Conservation (phyloP, 2,329 filamentous ascomycete genomes). For the Nannizziopsis barbatae region DNA sequence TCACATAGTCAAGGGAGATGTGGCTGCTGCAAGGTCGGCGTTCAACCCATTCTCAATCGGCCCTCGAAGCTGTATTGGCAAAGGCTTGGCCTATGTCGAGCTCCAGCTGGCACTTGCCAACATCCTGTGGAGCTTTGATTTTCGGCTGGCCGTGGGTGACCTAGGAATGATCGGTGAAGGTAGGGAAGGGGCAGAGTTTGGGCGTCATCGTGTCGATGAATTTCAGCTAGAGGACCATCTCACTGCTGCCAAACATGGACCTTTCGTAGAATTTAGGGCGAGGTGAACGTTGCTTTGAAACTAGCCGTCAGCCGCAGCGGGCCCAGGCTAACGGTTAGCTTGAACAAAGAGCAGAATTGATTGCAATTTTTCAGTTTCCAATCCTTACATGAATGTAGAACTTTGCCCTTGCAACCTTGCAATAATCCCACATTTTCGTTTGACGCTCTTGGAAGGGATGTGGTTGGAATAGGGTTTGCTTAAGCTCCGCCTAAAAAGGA, state of each 20-base stretch:
- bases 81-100: constrained; percentile 35
- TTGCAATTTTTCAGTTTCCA: too few relatives aligned
- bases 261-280: constrained; percentile 22
- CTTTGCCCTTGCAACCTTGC: too few relatives aligned
- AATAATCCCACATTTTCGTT: too few relatives aligned
- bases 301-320: background rate
- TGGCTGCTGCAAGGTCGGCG: constrained; percentile 37
- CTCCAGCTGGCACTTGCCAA: constrained; percentile 31
- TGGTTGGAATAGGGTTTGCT: too few relatives aligned
- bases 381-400: too few relatives aligned
- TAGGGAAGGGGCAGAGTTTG: constrained; percentile 1
- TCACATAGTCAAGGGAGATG: constrained; percentile 9
- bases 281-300: background rate
- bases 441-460: too few relatives aligned
- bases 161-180: background rate
- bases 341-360: background rate
- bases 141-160: constrained; percentile 13
- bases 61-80: constrained; percentile 34
- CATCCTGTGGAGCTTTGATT: constrained; percentile 32
- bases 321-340: background rate
- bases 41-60: constrained; percentile 30
- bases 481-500: too few relatives aligned
- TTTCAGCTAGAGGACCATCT: constrained; percentile 9
- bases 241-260: constrained; percentile 23
- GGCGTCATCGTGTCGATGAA: constrained; percentile 9